Conservation (phyloP, 148 eudicot species). For the Gaultheria prostrata region DNA sequence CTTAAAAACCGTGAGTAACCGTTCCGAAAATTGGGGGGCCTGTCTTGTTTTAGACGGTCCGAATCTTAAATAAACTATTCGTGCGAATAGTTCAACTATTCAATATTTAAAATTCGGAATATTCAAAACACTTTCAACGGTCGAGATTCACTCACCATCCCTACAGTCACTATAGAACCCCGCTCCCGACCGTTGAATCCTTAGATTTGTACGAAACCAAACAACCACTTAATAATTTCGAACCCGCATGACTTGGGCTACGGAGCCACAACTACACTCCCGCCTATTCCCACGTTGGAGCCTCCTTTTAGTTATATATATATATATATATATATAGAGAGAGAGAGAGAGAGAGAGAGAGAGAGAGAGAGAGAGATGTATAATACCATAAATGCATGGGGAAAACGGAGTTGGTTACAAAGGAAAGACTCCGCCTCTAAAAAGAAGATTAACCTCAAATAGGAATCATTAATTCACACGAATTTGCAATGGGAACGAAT, state of each 20-base stretch:
- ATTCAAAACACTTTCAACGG: too few species aligned
- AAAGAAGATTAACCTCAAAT: neutral
- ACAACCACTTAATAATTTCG: neutral
- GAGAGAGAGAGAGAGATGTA: neutral
- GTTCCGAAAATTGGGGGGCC: too few species aligned
- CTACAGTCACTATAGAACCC: too few species aligned
- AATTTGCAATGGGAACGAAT: neutral
- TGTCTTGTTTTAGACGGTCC: too few species aligned
- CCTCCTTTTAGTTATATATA: neutral
- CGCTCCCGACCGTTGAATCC: too few species aligned
- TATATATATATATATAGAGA: neutral
- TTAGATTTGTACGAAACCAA: too few species aligned
- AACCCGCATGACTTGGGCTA: slow-evolving; percentile 9
- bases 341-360: neutral
- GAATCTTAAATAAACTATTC: too few species aligned
- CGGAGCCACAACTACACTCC: slow-evolving; percentile 7
- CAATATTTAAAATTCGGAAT: too few species aligned
- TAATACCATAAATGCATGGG: neutral
- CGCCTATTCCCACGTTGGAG: neutral
- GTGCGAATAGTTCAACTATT: too few species aligned
- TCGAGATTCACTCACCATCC: too few species aligned
- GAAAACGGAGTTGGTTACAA: neutral
- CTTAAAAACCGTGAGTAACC: too few species aligned
- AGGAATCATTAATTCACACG: neutral
- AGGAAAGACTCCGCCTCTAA: neutral